phyloP scores from a whole-genome alignment of 2,329 filamentous ascomycete genomes.

The Aspergillus aculeatinus region DNA sequence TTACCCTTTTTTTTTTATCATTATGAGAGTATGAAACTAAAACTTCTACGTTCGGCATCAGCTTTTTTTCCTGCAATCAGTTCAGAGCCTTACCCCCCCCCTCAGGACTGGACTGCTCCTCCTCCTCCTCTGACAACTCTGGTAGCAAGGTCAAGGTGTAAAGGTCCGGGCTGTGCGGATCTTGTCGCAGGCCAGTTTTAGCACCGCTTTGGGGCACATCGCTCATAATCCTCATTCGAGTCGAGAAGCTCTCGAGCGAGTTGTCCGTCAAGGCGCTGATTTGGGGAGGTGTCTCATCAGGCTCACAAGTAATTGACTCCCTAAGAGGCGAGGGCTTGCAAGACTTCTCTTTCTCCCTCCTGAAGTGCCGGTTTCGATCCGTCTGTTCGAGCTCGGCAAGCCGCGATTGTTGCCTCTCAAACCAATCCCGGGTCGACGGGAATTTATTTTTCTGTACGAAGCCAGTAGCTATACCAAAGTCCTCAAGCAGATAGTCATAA shows the following conservation, averaged over 20 bases:
- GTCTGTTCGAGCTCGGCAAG: neutral
- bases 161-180: neutral
- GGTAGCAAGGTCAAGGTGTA: neutral
- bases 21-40: too few relatives aligned
- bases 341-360: neutral
- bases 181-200: neutral
- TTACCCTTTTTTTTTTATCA: neutral
- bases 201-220: neutral
- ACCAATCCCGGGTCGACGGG: neutral
- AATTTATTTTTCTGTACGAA: neutral
- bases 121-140: neutral
- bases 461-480: neutral
- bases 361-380: neutral
- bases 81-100: neutral
- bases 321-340: conserved; percentile 9
- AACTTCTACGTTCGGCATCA: too few relatives aligned
- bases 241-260: neutral
- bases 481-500: neutral
- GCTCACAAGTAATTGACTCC: neutral
- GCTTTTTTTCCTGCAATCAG: too few relatives aligned
- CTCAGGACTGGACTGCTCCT: neutral
- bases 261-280: too few relatives aligned
- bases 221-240: neutral
- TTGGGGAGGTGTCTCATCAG: neutral
- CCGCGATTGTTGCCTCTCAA: neutral